Evolutionary conservation across 768 basidiomycete species (phyloP).

Genomic region (Punctularia strigosozonata): DNA sequence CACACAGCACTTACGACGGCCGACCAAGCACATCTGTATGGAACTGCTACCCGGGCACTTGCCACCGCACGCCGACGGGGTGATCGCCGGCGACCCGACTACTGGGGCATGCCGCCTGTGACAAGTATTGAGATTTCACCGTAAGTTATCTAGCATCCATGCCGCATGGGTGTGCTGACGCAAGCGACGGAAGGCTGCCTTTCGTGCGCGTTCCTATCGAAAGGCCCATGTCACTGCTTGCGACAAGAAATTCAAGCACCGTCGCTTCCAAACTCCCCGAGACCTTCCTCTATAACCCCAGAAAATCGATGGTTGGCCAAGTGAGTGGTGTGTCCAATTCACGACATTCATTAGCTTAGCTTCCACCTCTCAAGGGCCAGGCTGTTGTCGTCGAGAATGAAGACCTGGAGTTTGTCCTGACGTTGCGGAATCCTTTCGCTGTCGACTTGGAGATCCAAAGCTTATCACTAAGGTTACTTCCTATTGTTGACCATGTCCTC

Average conservation of each 20-base stretch:
- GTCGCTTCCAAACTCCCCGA: slow-evolving; percentile 54
- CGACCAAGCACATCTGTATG: slow-evolving; percentile 75
- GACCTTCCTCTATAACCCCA: slow-evolving; percentile 89
- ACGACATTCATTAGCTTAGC: too few species aligned
- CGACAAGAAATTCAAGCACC: slow-evolving; percentile 25
- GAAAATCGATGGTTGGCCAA: slow-evolving; percentile 46
- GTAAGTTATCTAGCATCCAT: slow-evolving; percentile 30
- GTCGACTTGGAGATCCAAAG: slow-evolving; percentile 86
- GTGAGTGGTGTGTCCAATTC: too few species aligned
- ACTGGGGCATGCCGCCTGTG: slow-evolving; percentile 79
- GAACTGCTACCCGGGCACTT: slow-evolving; percentile 62
- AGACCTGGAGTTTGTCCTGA: slow-evolving; percentile 66
- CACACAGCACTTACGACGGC: slow-evolving; percentile 53
- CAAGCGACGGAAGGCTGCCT: slow-evolving; percentile 40
- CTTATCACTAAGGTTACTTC: slow-evolving; percentile 61
- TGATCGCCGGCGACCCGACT: slow-evolving; percentile 56
- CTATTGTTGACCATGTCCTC: background rate
- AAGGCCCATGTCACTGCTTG: slow-evolving; percentile 49
- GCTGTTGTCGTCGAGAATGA: slow-evolving; percentile 75
- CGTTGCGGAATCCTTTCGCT: slow-evolving; percentile 83
- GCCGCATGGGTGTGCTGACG: slow-evolving; percentile 1
- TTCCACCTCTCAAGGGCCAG: slow-evolving; percentile 37
- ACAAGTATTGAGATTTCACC: slow-evolving; percentile 67
- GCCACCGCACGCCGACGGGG: slow-evolving; percentile 70
- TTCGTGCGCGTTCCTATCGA: slow-evolving; percentile 61